Evolutionary conservation across 768 basidiomycete species (phyloP).

Genomic region (Tricholoma terreum): DNA sequence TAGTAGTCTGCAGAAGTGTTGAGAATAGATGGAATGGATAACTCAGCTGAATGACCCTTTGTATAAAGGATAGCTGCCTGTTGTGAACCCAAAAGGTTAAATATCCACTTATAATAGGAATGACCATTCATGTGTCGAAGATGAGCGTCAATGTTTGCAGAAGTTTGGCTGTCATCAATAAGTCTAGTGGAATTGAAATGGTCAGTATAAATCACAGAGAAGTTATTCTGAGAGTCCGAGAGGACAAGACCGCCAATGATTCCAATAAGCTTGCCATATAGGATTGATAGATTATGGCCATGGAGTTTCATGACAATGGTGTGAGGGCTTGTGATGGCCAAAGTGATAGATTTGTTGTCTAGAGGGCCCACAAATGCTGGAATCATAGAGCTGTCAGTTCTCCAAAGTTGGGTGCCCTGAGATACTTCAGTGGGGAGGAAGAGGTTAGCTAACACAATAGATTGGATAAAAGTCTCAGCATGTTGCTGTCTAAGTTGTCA

Average conservation of each 20-base stretch:
- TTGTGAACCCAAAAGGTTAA: neutral
- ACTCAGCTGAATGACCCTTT: slow-evolving; percentile 5
- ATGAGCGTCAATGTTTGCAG: slow-evolving; percentile 6
- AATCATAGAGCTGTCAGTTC: slow-evolving; percentile 24
- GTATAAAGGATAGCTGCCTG: neutral
- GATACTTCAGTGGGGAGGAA: neutral
- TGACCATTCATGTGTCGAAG: slow-evolving; percentile 19
- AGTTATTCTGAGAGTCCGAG: neutral
- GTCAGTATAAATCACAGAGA: slow-evolving; percentile 15
- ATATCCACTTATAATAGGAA: slow-evolving; percentile 23
- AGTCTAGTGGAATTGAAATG: slow-evolving; percentile 22
- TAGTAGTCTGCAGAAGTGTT: too few species aligned
- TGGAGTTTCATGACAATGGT: slow-evolving; percentile 14
- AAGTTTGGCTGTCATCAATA: slow-evolving; percentile 13
- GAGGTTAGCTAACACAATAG: neutral
- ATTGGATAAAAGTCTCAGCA: slow-evolving; percentile 5
- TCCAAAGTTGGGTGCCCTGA: slow-evolving; percentile 10
- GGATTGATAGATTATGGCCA: slow-evolving; percentile 17
- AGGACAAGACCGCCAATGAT: slow-evolving; percentile 14
- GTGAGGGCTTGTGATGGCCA: slow-evolving; percentile 5
- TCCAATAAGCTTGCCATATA: slow-evolving; percentile 21
- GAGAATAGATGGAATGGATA: neutral
- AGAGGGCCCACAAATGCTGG: slow-evolving; percentile 15
- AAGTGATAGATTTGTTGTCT: slow-evolving; percentile 18
- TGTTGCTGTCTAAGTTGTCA: neutral